Evolutionary conservation across 2,329 filamentous ascomycete species (phyloP), one percentile per base, ranked within the genome.

Genomic region (Corniculantispora saksenae): DNA sequence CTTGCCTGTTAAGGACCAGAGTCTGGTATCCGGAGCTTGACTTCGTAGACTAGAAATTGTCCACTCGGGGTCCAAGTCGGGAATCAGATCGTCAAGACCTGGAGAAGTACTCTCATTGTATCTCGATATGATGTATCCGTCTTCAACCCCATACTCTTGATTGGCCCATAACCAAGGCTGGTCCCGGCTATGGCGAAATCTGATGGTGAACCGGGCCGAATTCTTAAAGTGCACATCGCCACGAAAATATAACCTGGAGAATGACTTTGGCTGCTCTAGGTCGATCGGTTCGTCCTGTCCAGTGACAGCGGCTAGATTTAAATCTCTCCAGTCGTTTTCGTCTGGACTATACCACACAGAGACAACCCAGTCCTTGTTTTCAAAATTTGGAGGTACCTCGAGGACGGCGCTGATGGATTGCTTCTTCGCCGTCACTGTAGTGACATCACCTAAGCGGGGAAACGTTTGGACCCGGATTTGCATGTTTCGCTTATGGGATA

Each of bases 391-490:
- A 48, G 86, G 85, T 50, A 89, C 86, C 70, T 94, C 89, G 38
- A 97, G 81, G 15, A 94, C 77, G 8, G 91, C 89, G 0, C 85
- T 89, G 69, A 97, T 89, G 1, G 75, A 74, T 47, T 90, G 80
- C 71, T 83, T 69, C 2, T 72, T 72, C 23, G 74, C 73, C 29
- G 80, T 76, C 23, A 91, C 72, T 57, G 86, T 82, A 1, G 92
- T 93, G 27, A 91, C 84, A 73, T 94, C 91, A 2, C 89, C 92
- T 60, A 97, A 77, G 1, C 92, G 87, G 15, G 94, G 94, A 71
- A 88, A 89, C 66, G 81, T 82, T 25, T 80, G 80, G 21, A 85
- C 69, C 15, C 72, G 70, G 43, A 76, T 73, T 8, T 75, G 75
- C 77, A 81, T 82, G 2, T 66, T 68, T 48, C 17, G 48, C 5